Conservation (phyloP, 345 rosid genomes). For the Rubroshorea leprosula region DNA sequence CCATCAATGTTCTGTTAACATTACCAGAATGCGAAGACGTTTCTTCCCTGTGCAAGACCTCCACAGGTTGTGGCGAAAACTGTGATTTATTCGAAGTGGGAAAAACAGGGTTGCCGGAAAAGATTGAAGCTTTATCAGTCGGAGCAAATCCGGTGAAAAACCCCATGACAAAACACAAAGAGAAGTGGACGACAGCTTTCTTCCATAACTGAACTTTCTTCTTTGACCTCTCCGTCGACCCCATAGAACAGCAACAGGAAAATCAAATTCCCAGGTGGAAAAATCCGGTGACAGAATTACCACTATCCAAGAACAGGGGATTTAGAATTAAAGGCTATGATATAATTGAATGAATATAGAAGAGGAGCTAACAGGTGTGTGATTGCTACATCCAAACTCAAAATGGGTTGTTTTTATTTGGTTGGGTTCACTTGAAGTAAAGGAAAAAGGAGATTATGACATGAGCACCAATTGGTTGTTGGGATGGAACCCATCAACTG, state of each 20-base stretch:
- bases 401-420: neutral
- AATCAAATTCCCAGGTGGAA: neutral
- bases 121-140: slow-evolving; percentile 41
- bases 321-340: slow-evolving; percentile 7
- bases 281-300: neutral
- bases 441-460: slow-evolving; percentile 27
- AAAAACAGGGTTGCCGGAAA: slow-evolving; percentile 18
- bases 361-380: slow-evolving; percentile 2
- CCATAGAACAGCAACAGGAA: slow-evolving; percentile 24
- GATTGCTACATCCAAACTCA: slow-evolving; percentile 28
- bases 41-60: slow-evolving; percentile 15
- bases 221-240: slow-evolving; percentile 67
- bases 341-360: slow-evolving; percentile 7
- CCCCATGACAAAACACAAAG: slow-evolving; percentile 82
- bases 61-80: slow-evolving; percentile 24
- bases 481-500: slow-evolving; percentile 47
- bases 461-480: slow-evolving; percentile 48
- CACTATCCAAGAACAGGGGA: neutral
- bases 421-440: slow-evolving; percentile 34
- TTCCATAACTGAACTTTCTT: slow-evolving; percentile 80
- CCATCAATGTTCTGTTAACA: slow-evolving; percentile 21
- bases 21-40: slow-evolving; percentile 7
- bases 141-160: slow-evolving; percentile 92
- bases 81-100: slow-evolving; percentile 23
- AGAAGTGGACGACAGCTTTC: slow-evolving; percentile 72